These are phyloP conservation scores for Vanrija pseudolonga DNA, from an alignment of 1,284 basidiomycete species.

Conservation along the genomic window DNA sequence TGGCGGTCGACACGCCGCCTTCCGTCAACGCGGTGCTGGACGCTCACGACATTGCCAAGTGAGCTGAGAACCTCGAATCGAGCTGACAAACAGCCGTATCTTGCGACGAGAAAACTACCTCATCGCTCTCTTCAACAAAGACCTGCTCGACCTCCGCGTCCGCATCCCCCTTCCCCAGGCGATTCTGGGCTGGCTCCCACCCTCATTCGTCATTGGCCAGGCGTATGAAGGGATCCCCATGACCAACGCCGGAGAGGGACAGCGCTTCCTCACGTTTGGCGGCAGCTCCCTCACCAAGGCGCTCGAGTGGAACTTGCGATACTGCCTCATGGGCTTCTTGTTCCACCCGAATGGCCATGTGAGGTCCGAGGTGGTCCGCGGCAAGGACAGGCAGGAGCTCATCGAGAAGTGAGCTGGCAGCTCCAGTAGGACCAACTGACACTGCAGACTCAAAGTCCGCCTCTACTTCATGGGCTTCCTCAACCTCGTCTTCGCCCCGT, in stretches of 20 bases:
- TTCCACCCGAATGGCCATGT: constrained; percentile 86
- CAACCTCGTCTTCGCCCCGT: constrained; percentile 91
- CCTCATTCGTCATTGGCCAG: constrained; percentile 25
- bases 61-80: constrained; percentile 6
- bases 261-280: constrained; percentile 40
- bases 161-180: constrained; percentile 62
- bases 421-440: neutral
- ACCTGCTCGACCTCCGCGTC: constrained; percentile 79
- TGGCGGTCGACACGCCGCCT: constrained; percentile 26
- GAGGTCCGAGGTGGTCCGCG: constrained; percentile 82
- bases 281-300: constrained; percentile 67
- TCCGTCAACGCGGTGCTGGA: constrained; percentile 67
- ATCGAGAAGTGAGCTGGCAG: constrained; percentile 68
- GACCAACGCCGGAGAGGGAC: constrained; percentile 7
- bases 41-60: constrained; percentile 71
- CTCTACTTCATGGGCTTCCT: constrained; percentile 95
- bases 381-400: constrained; percentile 68
- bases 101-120: constrained; percentile 98
- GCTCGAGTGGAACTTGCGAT: constrained; percentile 93
- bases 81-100: constrained; percentile 59
- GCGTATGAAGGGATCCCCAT: constrained; percentile 21
- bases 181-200: constrained; percentile 33
- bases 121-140: constrained; percentile 96
- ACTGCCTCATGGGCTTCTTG: constrained; percentile 89
- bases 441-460: constrained; percentile 66